Evolutionary conservation across 306 rosid species (phyloP), one percentile per base, ranked within the genome.

Genomic region (Chamaecrista fasciculata): DNA sequence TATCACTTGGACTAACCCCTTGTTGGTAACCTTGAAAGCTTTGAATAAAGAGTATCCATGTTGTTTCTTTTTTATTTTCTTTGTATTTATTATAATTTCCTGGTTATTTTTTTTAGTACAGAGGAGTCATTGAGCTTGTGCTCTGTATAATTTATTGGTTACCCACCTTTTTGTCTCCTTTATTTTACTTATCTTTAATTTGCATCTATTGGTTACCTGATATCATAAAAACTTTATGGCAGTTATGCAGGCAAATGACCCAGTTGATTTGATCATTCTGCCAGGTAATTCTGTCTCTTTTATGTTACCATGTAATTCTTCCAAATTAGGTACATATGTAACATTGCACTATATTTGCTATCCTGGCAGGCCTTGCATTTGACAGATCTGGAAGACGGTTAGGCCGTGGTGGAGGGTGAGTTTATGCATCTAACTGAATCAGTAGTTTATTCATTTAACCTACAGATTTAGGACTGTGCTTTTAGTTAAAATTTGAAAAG

Each of bases 351-450:
- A 10, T 58, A 21, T 25, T 51, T 55, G 21, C 76, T 73, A 48
- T 67, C 18, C 44, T 78, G 9, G 37, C 80, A 86, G 95, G 95
- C 71, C 86, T 88, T 42, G 95, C 89, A 67, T 86, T 88, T 78
- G 95, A 88, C 71, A 88, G 79, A 78, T 77, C 77, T 11, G 89
- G 95, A 72, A 81, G 85, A 74, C 87, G 91, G 56, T 71, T 88
- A 72, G 91, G 95, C 64, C 91, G 95, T 15, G 86, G 91, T 37
- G 95, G 95, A 66, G 95, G 95, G 91, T 88, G 72, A 43, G 75
- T 55, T 11, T 36, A 9, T 29, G 37, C 26, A 18, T 55, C 53
- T 55, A 19, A 37, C 11, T 53, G 28, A 6, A 42, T 42, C 25
- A 42, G 43, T 26, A 25, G 20, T 25, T 12, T 55, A 0, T 42